Base-by-base conservation (phyloP, 2,329 filamentous ascomycete species). In the Neopestalotiopsis clavispora region DNA sequence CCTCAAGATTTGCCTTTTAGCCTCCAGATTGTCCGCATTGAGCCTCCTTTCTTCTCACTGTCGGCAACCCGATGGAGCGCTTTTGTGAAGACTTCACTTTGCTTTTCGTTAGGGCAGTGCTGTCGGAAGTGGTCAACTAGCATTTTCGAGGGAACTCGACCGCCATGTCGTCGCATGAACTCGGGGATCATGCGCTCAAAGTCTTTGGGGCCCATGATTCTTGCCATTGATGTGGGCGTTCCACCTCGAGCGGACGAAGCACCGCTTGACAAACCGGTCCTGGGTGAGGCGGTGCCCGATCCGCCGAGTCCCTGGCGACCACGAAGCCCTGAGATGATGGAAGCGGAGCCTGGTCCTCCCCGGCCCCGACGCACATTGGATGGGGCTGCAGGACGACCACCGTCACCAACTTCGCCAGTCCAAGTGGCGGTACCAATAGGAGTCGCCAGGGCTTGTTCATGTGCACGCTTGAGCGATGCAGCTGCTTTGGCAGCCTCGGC, bases 341-440 rank as follows among this genome's bases (percentile, higher is more conserved):
- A 81, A 1, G 86, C 81, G 1, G 88, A 89, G 71, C 84, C 83
- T 4, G 87, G 86, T 4, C 85, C 87, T 42, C 80, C 85, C 12
- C 79, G 80, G 40, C 76, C 81, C 0, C 85, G 85, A 23, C 83
- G 85, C 68, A 80, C 82, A 45, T 83, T 84, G 32, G 89, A 87
- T 10, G 30, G 30, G 56, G 14, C 34, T 6, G 17, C 17, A 1
- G 92, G 92, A 45, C 92, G 86, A 1, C 95, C 95, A 4, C 90
- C 90, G 64, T 91, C 87, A 10, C 95, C 95, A 61, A 92, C 90
- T 74, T 92, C 89, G 1, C 96, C 95, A 0, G 95, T 98, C 95
- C 95, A 98, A 0, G 95, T 98, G 9, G 96, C 93, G 0, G 93
- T 94, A 7, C 95, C 95, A 40, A 94, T 91, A 0, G 93, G 93